These are phyloP conservation scores for Fagopyrum tataricum DNA, from an alignment of 148 eudicot genomes.

Conservation along the genomic window DNA sequence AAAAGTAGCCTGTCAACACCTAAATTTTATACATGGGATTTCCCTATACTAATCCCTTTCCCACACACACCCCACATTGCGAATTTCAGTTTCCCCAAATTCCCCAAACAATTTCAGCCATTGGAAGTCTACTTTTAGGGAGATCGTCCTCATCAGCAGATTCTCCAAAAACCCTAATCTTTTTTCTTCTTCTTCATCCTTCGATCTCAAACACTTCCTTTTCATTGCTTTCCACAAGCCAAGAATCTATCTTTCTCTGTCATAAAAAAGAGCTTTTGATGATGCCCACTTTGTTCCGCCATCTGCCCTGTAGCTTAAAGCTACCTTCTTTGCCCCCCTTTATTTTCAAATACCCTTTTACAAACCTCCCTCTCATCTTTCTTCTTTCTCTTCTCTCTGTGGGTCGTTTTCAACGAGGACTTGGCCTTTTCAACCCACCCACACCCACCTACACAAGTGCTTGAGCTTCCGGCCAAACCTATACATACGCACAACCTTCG, in stretches of 20 bases:
- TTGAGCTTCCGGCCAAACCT: constrained; percentile 24
- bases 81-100: constrained; percentile 6
- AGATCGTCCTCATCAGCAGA: constrained; percentile 41
- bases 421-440: constrained; percentile 37
- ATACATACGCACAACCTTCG: constrained; percentile 23
- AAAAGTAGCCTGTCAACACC: background rate
- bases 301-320: constrained; percentile 20
- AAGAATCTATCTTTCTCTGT: constrained; percentile 50
- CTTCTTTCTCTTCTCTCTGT: constrained; percentile 21
- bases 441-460: constrained; percentile 23
- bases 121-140: constrained; percentile 25
- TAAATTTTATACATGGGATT: constrained; percentile 1
- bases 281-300: constrained; percentile 35
- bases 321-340: constrained; percentile 20
- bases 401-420: constrained; percentile 26
- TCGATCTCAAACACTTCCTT: constrained; percentile 23
- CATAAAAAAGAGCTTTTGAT: constrained; percentile 14
- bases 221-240: constrained; percentile 67
- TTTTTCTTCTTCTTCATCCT: constrained; percentile 14
- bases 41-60: constrained; percentile 13
- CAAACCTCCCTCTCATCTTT: constrained; percentile 15
- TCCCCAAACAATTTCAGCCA: constrained; percentile 31
- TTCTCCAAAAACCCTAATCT: constrained; percentile 25
- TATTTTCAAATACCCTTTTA: constrained; percentile 17
- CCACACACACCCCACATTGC: constrained; percentile 11